Evolutionary conservation across 1,139 yeast genomes (phyloP), one percentile per base, ranked within the genome.

Genomic region (Pichia sp.): DNA sequence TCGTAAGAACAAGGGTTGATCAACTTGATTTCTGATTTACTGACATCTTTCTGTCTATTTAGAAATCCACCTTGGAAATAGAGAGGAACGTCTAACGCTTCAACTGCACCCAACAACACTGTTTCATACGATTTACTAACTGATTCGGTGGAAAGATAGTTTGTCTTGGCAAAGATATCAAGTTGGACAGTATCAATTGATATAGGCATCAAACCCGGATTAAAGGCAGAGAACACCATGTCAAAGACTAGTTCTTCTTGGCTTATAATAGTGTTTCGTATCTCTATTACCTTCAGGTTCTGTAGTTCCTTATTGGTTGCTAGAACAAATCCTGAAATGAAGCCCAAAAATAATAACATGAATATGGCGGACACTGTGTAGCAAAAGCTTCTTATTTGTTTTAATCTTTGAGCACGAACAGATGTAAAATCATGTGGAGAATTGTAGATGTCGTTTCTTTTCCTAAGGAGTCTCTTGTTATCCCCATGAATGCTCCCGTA

Each of bases 301-400:
- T 86, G 82, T 58, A 93, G 75, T 55, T 93, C 97, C 64, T 90
- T 90, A 19, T 92, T 85, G 1, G 96, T 85, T 0, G 97, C 97
- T 54, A 92, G 74, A 5, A 90, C 73, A 66, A 92, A 89, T 0
- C 97, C 98, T 67, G 86, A 76, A 6, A 86, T 73, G 66, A 90
- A 90, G 2, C 97, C 97, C 38, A 86, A 68, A 0, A 82, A 75
- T 26, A 87, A 69, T n/a, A 87, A 74, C 11, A 78, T 68, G 10
- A 81, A 61, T 3, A 84, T 80, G 51, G 84, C 72, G 8, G 81
- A 67, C 32, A 82, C 67, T 3, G 87, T 79, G 63, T 83, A 84
- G 45, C 86, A 72, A 52, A 82, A 78, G 47, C 78, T 79, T 58
- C 77, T 80, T 34, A 79, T 59, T 54, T 76, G 78, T 51, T 68